Evolutionary conservation across 371 early-diverging fungal species (phyloP).

Genomic region (Mucor racemosus): DNA sequence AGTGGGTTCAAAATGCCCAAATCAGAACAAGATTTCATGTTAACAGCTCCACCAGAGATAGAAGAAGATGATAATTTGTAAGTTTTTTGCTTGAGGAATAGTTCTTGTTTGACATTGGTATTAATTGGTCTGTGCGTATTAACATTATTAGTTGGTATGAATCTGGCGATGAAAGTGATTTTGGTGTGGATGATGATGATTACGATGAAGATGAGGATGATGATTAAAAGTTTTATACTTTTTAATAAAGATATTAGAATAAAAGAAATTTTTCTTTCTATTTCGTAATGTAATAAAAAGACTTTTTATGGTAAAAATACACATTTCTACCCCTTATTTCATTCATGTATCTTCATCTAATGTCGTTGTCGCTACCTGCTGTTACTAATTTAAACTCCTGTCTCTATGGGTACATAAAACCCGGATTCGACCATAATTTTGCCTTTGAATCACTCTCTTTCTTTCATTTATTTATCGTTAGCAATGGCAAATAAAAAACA

Average conservation of each 20-base stretch:
- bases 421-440: too few species aligned
- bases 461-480: background rate
- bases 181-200: constrained; percentile 47
- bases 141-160: constrained; percentile 53
- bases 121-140: constrained; percentile 3
- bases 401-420: too few species aligned
- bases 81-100: constrained; percentile 16
- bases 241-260: constrained; percentile 6
- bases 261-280: background rate
- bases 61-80: constrained; percentile 60
- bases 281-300: background rate
- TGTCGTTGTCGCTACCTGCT: too few species aligned
- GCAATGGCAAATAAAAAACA: constrained; percentile 5
- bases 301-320: background rate
- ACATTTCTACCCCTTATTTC: background rate
- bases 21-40: constrained; percentile 55
- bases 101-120: background rate
- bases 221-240: constrained; percentile 4
- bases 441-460: background rate
- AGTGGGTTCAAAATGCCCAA: constrained; percentile 60
- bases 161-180: constrained; percentile 58
- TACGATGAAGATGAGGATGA: constrained; percentile 38
- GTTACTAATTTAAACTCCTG: too few species aligned
- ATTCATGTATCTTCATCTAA: too few species aligned
- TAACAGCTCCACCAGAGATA: constrained; percentile 48